Evolutionary conservation across 2,329 filamentous ascomycete species (phyloP).

Genomic region (Pseudogymnoascus sp.): DNA sequence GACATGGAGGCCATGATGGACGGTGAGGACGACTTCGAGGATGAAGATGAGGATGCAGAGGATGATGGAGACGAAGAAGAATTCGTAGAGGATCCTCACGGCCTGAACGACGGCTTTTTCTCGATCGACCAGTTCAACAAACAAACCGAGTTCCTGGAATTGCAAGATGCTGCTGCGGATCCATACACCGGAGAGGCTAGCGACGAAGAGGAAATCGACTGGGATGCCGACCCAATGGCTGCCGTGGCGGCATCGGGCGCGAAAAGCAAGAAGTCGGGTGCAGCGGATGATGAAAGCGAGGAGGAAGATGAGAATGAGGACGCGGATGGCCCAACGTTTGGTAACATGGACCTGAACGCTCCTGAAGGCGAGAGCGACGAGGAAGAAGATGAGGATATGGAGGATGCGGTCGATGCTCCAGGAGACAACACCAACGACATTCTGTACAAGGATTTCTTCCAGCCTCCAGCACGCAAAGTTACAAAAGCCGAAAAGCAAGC

Average conservation of each 20-base stretch:
- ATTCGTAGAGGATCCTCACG: constrained; percentile 66
- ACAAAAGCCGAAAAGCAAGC: constrained; percentile 43
- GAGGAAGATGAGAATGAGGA: constrained; percentile 54
- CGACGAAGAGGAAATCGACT: constrained; percentile 83
- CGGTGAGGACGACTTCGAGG: constrained; percentile 34
- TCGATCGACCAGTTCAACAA: constrained; percentile 97
- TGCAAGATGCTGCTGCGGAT: constrained; percentile 71
- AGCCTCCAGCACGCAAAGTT: constrained; percentile 67
- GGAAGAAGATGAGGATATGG: constrained; percentile 44
- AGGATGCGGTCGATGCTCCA: constrained; percentile 46
- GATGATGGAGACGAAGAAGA: constrained; percentile 44
- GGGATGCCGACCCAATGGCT: constrained; percentile 66
- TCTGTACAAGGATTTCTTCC: constrained; percentile 91
- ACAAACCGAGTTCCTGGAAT: constrained; percentile 81
- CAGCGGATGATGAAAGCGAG: constrained; percentile 33
- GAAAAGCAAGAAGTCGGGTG: constrained; percentile 26
- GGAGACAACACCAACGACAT: constrained; percentile 75
- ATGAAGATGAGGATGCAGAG: constrained; percentile 40
- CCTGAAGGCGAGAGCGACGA: constrained; percentile 61
- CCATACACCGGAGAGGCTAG: constrained; percentile 64
- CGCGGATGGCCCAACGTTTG: constrained; percentile 77
- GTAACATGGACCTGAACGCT: constrained; percentile 65
- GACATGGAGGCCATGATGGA: constrained; percentile 20
- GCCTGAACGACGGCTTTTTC: constrained; percentile 96
- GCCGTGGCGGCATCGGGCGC: constrained; percentile 28